These are phyloP conservation scores for Suillus occidentalis DNA, from an alignment of 768 basidiomycete species.

Conservation along the genomic window DNA sequence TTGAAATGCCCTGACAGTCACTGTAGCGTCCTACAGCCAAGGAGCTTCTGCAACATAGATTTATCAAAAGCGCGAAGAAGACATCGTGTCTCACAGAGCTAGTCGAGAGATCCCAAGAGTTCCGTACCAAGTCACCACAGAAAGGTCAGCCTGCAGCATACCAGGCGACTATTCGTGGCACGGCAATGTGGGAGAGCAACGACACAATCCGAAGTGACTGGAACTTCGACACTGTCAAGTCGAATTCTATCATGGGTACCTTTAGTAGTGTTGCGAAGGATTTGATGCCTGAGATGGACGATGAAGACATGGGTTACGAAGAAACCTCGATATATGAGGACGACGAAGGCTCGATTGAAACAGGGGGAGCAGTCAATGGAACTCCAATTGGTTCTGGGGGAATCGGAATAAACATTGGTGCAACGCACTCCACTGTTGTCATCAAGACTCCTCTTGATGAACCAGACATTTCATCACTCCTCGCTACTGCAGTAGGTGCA, in stretches of 20 bases:
- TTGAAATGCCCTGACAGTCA: conserved; percentile 16
- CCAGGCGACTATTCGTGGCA: conserved; percentile 59
- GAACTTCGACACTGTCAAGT: conserved; percentile 90
- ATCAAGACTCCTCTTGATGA: conserved; percentile 49
- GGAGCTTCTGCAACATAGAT: conserved; percentile 91
- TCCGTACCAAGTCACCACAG: conserved; percentile 58
- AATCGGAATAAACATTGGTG: conserved; percentile 52
- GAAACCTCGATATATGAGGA: conserved; percentile 39
- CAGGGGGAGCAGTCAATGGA: conserved; percentile 62
- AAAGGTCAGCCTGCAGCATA: conserved; percentile 50
- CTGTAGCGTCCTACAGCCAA: conserved; percentile 83
- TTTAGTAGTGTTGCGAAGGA: conserved; percentile 73
- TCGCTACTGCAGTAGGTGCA: conserved; percentile 35
- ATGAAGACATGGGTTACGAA: conserved; percentile 50
- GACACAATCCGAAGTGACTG: conserved; percentile 88
- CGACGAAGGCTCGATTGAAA: conserved; percentile 57
- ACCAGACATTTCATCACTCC: conserved; percentile 41
- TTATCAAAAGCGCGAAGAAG: conserved; percentile 82
- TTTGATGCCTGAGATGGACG: conserved; percentile 59
- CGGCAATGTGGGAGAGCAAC: conserved; percentile 64
- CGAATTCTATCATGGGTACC: conserved; percentile 73
- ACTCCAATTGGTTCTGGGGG: conserved; percentile 43
- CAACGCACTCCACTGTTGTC: conserved; percentile 70
- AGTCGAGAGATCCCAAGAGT: conserved; percentile 84
- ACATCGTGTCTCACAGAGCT: conserved; percentile 85